phyloP scores from a whole-genome alignment of 2,329 filamentous ascomycete species.

The Daldinia eschscholtzii region DNA sequence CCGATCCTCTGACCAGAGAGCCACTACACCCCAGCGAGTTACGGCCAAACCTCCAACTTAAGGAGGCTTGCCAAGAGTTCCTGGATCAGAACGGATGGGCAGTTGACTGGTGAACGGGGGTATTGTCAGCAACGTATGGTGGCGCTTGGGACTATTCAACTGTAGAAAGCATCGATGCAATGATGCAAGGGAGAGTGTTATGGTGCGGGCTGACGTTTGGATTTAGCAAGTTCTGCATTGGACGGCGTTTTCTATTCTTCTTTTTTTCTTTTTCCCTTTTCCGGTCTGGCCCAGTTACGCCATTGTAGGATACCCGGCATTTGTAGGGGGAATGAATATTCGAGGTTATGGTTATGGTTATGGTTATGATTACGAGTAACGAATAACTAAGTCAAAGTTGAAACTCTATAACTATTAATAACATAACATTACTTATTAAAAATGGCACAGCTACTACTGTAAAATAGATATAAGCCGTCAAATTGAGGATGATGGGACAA shows the following conservation, averaged over 20 bases:
- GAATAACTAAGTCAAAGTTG: slow-evolving; percentile 1
- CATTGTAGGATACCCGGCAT: slow-evolving; percentile 31
- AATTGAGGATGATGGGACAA: background rate
- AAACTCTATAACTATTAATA: slow-evolving; percentile 5
- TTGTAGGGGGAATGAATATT: slow-evolving; percentile 13
- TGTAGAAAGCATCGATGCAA: background rate
- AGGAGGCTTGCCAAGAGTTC: slow-evolving; percentile 87
- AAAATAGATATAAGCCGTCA: background rate
- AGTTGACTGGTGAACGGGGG: slow-evolving; percentile 77
- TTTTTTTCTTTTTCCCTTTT: background rate
- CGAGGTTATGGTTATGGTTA: slow-evolving; percentile 29
- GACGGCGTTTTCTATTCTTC: slow-evolving; percentile 28
- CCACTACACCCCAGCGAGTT: slow-evolving; percentile 77
- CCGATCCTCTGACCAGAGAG: slow-evolving; percentile 87
- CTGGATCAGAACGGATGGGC: slow-evolving; percentile 91
- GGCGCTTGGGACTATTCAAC: background rate
- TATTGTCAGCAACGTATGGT: background rate
- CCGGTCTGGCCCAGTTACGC: slow-evolving; percentile 12
- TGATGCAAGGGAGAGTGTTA: background rate
- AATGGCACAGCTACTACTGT: background rate
- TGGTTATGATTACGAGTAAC: slow-evolving; percentile 29
- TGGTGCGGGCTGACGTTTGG: slow-evolving; percentile 1
- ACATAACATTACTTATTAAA: background rate
- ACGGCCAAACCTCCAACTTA: slow-evolving; percentile 83
- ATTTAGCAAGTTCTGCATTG: slow-evolving; percentile 38